Evolutionary conservation across 805 yeast genomes (phyloP), one percentile per base, ranked within the genome.

Genomic region (Saccharomycopsis malanga): DNA sequence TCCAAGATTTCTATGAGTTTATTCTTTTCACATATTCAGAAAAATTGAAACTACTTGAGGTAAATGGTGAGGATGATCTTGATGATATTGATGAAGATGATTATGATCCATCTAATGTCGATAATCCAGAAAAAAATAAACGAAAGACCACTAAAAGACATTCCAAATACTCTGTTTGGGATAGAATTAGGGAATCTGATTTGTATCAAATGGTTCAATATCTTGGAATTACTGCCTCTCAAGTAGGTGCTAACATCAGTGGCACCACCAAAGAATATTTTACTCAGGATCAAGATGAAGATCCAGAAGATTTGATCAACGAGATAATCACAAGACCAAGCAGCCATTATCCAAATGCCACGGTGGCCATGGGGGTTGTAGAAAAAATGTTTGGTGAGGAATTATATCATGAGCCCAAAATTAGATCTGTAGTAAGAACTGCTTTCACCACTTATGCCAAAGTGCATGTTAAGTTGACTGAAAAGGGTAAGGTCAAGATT

Each of bases 1-100:
- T 83, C 46, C 97, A 91, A 63, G 98, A 93, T 66, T 68, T 87
- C 30, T 79, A 81, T 57, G 96, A 89, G 53, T 89, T 83, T 61
- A 61, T 93, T 46, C 82, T 80, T 14, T 51, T 48, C 43, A 76
- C 77, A 51, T 80, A 79, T 44, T 65, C 74, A 18, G 61, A 64
- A 27, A 68, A 69, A 48, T 61, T 71, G 32, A 68, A 66, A 48
- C 69, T 64, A 32, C 49, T 64, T 20, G 57, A 66, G 6, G 51
- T 59, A 25, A 56, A 58, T 18, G 61, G 39, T 59, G 71, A 3
- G 68, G 65, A 18, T 57, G 73, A 12, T 12, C 40, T 37, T 15
- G 53, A 45, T 18, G 69, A 61, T 49, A 24, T 45, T 20, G 61
- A 40, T 59, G 71, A 3, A 70, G 50, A 49, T 42, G 46, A 47